Percentiles rank a stretch among this genome's conserved stretches.
phyloP scores from a whole-genome alignment of 2,329 filamentous ascomycete species.

The Ceratocystiopsis brevicomis region DNA sequence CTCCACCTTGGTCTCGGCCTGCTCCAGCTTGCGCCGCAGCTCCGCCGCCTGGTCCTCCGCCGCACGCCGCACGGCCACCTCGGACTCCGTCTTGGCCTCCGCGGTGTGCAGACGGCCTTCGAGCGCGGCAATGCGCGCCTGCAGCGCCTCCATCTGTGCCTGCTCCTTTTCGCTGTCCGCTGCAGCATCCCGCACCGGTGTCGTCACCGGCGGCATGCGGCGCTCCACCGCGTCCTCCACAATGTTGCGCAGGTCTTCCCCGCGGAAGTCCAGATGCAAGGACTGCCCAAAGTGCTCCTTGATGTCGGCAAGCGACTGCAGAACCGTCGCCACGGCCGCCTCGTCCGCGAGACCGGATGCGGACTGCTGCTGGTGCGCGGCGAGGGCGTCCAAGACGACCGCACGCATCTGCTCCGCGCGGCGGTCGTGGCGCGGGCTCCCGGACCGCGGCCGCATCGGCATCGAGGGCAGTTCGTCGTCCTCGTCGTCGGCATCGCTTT shows the following conservation, averaged over 20 bases:
- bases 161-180: constrained; percentile 28
- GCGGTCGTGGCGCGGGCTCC: constrained; percentile 61
- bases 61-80: constrained; percentile 27
- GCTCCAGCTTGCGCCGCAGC: constrained; percentile 33
- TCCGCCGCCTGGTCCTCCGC: constrained; percentile 36
- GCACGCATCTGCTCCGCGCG: constrained; percentile 66
- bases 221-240: constrained; percentile 44
- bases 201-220: constrained; percentile 31
- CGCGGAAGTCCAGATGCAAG: constrained; percentile 24
- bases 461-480: constrained; percentile 42
- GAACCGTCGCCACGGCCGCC: constrained; percentile 27
- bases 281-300: constrained; percentile 32
- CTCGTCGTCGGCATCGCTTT: constrained; percentile 90
- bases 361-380: constrained; percentile 24
- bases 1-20: constrained; percentile 39
- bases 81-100: constrained; percentile 28
- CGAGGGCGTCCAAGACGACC: constrained; percentile 55
- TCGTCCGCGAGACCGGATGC: too few relatives aligned
- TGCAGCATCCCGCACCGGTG: constrained; percentile 15
- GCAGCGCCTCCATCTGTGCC: constrained; percentile 37
- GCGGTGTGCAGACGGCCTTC: constrained; percentile 35
- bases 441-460: constrained; percentile 38
- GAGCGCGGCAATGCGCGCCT: constrained; percentile 38
- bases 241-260: constrained; percentile 38
- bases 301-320: constrained; percentile 49